phyloP scores from a whole-genome alignment of 2,329 filamentous ascomycete species.

The Lomentospora prolificans region DNA sequence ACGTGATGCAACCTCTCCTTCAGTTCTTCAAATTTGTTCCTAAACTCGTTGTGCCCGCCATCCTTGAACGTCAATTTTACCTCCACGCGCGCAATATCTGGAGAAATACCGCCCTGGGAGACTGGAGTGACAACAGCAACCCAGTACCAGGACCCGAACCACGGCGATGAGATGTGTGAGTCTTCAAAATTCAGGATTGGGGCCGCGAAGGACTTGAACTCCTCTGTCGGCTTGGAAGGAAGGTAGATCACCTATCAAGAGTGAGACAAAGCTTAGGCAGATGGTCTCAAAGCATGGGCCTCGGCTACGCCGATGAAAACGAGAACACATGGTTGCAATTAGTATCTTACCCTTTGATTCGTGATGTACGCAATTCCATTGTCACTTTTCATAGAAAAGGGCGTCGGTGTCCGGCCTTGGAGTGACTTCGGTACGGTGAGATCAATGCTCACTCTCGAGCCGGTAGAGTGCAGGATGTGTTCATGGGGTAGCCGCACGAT shows the following conservation, averaged over 20 bases:
- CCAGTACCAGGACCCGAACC: slow-evolving; percentile 92
- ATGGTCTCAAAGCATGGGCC: background rate
- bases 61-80: slow-evolving; percentile 86
- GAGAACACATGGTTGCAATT: background rate
- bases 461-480: slow-evolving; percentile 69
- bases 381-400: slow-evolving; percentile 46
- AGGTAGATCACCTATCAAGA: slow-evolving; percentile 70
- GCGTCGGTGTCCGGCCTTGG: slow-evolving; percentile 34
- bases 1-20: slow-evolving; percentile 77
- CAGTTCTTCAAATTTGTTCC: slow-evolving; percentile 70
- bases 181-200: slow-evolving; percentile 84
- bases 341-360: slow-evolving; percentile 63
- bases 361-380: slow-evolving; percentile 72
- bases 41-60: slow-evolving; percentile 89
- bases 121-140: slow-evolving; percentile 71
- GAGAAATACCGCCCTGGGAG: slow-evolving; percentile 70
- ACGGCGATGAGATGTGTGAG: slow-evolving; percentile 75
- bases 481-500: slow-evolving; percentile 83
- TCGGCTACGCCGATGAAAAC: no score
- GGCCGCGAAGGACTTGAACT: slow-evolving; percentile 79
- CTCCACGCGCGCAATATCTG: slow-evolving; percentile 62
- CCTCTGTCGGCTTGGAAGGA: slow-evolving; percentile 55
- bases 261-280: background rate
- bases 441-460: slow-evolving; percentile 66
- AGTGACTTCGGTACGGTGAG: slow-evolving; percentile 62